Percentiles rank a stretch among this genome's conserved stretches.
phyloP scores from a whole-genome alignment of 129 eudicot genomes.

The Oenanthe sinensis region DNA sequence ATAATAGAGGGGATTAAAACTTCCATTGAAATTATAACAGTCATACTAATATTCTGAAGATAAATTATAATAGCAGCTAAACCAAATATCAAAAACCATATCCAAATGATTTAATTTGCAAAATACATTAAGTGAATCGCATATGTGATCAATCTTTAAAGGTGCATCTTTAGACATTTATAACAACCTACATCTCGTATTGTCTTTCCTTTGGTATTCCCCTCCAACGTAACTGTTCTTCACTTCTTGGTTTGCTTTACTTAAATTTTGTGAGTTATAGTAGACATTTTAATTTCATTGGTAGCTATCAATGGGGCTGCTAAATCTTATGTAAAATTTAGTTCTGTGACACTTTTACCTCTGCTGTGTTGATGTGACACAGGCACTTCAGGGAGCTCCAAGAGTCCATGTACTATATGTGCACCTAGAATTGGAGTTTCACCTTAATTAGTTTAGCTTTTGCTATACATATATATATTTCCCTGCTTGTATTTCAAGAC shows the following conservation, averaged over 20 bases:
- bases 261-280: no score
- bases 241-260: neutral
- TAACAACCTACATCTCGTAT: neutral
- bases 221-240: neutral
- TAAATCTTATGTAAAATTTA: neutral
- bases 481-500: neutral
- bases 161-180: no score
- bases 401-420: neutral
- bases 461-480: neutral
- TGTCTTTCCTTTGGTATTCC: neutral
- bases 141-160: no score
- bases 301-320: neutral
- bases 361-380: neutral
- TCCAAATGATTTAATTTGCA: no score
- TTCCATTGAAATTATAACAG: no score
- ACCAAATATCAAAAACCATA: no score
- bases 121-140: no score
- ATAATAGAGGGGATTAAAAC: no score
- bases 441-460: neutral
- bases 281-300: neutral
- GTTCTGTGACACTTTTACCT: neutral
- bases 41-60: no score
- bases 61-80: no score
- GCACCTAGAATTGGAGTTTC: neutral
- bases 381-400: neutral